Evolutionary conservation across 768 basidiomycete species (phyloP).

Genomic region (Lyophyllum semitale): DNA sequence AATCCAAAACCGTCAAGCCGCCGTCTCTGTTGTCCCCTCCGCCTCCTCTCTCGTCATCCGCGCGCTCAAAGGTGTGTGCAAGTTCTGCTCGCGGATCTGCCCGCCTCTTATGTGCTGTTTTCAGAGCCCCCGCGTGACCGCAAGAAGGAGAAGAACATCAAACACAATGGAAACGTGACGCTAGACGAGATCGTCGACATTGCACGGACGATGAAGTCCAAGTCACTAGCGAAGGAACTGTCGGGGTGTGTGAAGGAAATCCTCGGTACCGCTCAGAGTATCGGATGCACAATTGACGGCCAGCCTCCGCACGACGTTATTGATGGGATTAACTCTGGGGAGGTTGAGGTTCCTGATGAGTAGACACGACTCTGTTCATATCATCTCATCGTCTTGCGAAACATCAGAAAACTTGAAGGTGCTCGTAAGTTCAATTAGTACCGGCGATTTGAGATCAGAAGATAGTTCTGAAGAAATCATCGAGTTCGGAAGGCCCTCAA

Average conservation of each 20-base stretch:
- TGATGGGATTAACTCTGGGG: conserved; percentile 81
- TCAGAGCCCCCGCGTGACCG: conserved; percentile 97
- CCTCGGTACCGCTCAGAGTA: conserved; percentile 93
- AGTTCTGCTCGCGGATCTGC: conserved; percentile 1
- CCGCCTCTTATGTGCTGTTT: neutral
- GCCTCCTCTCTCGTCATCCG: conserved; percentile 97
- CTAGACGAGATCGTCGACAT: conserved; percentile 94
- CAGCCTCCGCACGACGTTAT: conserved; percentile 91
- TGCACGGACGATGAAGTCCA: conserved; percentile 93
- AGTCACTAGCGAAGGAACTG: conserved; percentile 91
- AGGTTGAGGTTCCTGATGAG: conserved; percentile 86
- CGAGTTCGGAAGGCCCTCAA: neutral
- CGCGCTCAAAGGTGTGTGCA: conserved; percentile 91
- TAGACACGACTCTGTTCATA: conserved; percentile 43
- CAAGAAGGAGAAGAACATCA: conserved; percentile 99
- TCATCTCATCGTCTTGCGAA: conserved; percentile 22
- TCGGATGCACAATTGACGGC: conserved; percentile 97
- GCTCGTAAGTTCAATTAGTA: neutral
- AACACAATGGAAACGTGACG: conserved; percentile 92
- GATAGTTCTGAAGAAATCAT: no score
- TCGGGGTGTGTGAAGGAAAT: conserved; percentile 95
- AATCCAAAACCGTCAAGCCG: conserved; percentile 99
- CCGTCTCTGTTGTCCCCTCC: conserved; percentile 94
- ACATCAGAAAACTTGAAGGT: conserved; percentile 14
- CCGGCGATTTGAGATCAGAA: no score